These are phyloP conservation scores for Madurella mycetomatis DNA, from an alignment of 2,329 filamentous ascomycete species.

Conservation along the genomic window DNA sequence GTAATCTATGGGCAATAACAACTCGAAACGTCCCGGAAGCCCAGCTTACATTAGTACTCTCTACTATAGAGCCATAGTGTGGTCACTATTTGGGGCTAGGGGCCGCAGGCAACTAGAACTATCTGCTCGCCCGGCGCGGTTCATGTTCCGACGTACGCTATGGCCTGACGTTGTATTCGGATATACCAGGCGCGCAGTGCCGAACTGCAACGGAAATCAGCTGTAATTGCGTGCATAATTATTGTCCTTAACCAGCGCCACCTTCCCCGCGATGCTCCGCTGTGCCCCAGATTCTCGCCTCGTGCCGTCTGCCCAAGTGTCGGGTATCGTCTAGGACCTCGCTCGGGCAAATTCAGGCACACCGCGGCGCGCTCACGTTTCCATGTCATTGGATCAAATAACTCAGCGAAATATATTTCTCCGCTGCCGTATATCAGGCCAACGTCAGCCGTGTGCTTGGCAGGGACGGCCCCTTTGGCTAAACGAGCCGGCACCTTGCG, in stretches of 20 bases:
- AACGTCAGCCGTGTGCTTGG: not conserved
- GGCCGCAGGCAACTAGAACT: no score
- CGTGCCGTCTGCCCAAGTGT: not conserved
- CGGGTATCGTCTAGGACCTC: not conserved
- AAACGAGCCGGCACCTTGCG: not conserved
- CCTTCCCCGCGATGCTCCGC: not conserved
- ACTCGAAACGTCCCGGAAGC: no score
- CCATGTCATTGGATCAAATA: not conserved
- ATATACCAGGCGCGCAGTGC: no score
- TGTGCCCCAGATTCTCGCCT: not conserved
- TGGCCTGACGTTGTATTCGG: no score
- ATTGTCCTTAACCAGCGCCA: not conserved
- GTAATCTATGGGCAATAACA: no score
- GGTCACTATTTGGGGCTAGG: no score
- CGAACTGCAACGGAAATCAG: no score
- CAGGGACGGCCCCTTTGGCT: slow-evolving; percentile 1
- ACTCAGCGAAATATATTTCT: not conserved
- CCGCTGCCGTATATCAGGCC: not conserved
- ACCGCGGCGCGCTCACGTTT: not conserved
- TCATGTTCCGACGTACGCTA: no score
- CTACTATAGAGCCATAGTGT: no score
- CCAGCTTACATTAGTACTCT: no score
- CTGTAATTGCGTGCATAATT: not conserved
- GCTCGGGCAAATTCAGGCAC: not conserved
- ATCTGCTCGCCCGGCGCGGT: no score